Conservation (phyloP, 2,329 filamentous ascomycete species). For the Aspergillus fumigatus region DNA sequence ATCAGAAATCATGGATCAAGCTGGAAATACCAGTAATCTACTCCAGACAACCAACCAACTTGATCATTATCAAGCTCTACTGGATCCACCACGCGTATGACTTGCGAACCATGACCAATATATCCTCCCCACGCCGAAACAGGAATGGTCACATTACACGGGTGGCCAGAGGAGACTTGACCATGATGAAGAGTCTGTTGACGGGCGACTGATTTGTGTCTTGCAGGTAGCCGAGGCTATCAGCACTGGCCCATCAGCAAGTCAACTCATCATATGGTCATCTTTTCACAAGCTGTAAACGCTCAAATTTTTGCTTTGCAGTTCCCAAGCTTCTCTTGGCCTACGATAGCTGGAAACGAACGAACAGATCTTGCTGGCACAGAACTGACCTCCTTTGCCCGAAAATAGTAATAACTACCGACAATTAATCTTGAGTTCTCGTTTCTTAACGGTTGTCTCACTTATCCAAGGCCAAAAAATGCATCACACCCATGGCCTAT, state of each 20-base stretch:
- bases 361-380: too few species aligned
- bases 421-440: too few species aligned
- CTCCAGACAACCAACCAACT: too few species aligned
- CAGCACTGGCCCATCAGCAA: background rate
- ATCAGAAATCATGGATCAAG: background rate
- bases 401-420: too few species aligned
- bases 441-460: too few species aligned
- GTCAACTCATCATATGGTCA: background rate
- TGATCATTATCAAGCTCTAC: background rate
- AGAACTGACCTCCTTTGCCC: too few species aligned
- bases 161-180: background rate
- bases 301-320: background rate
- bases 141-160: background rate
- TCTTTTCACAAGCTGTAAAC: background rate
- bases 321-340: too few species aligned
- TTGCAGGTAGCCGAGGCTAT: background rate
- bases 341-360: too few species aligned
- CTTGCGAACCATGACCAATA: background rate
- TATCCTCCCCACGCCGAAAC: background rate
- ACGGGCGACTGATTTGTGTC: background rate
- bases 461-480: too few species aligned
- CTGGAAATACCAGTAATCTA: too few species aligned
- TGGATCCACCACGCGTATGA: background rate
- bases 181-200: background rate
- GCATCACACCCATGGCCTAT: background rate